Conservation (phyloP, 192 early-diverging fungal genomes). For the Podila minutissima region DNA sequence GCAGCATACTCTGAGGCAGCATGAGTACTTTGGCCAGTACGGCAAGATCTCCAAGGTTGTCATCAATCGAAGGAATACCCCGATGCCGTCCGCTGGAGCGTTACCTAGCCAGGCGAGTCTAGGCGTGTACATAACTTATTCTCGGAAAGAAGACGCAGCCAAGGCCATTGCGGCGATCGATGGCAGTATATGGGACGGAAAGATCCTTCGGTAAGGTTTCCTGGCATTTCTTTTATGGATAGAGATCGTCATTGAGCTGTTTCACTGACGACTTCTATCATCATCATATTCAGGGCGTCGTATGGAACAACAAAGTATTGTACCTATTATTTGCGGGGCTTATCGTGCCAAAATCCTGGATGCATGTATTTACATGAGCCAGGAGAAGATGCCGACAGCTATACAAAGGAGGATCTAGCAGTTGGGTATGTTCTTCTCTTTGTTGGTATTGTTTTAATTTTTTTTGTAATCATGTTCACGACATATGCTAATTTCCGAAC, state of each 20-base stretch:
- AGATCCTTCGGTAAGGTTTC: slow-evolving; percentile 73
- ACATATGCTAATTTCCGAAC: background rate
- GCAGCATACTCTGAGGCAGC: slow-evolving; percentile 74
- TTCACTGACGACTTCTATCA: background rate
- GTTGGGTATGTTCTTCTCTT: slow-evolving; percentile 59
- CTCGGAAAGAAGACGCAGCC: slow-evolving; percentile 91
- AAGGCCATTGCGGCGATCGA: slow-evolving; percentile 95
- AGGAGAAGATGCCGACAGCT: slow-evolving; percentile 93
- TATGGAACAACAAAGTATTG: slow-evolving; percentile 99
- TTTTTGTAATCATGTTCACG: background rate
- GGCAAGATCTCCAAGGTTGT: slow-evolving; percentile 96
- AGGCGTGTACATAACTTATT: slow-evolving; percentile 96
- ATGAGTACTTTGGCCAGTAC: slow-evolving; percentile 98
- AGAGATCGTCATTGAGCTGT: background rate
- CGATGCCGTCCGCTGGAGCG: slow-evolving; percentile 45
- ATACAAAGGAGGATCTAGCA: slow-evolving; percentile 89
- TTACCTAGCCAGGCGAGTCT: slow-evolving; percentile 58
- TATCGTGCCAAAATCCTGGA: slow-evolving; percentile 90
- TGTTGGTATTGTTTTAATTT: background rate
- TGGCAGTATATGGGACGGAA: slow-evolving; percentile 88
- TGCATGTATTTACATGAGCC: slow-evolving; percentile 98
- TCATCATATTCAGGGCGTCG: slow-evolving; percentile 71
- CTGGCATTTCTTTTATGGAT: background rate
- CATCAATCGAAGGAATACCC: slow-evolving; percentile 81
- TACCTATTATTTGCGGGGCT: slow-evolving; percentile 91